phyloP scores from a whole-genome alignment of 306 rosid genomes.

The Prunus mira region DNA sequence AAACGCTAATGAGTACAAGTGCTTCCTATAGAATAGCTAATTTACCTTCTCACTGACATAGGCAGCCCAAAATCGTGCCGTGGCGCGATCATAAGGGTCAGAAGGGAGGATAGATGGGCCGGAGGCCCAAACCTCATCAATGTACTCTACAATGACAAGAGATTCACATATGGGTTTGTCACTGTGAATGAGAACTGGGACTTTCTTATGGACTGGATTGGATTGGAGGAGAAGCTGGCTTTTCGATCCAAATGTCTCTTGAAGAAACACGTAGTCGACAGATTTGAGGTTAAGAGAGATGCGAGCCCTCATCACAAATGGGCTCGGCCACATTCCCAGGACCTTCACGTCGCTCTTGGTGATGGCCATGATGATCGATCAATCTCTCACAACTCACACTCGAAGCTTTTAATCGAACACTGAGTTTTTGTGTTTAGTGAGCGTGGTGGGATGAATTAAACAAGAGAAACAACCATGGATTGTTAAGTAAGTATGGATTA shows the following conservation, averaged over 20 bases:
- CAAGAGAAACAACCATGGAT: background rate
- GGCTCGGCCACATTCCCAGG: conserved; percentile 56
- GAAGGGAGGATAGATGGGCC: conserved; percentile 48
- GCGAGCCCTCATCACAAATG: conserved; percentile 37
- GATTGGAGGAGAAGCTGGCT: conserved; percentile 51
- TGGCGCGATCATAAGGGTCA: conserved; percentile 49
- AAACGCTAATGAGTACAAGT: background rate
- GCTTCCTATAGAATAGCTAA: background rate
- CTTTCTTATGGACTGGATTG: conserved; percentile 54
- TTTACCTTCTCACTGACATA: conserved; percentile 51
- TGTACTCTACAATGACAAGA: conserved; percentile 47
- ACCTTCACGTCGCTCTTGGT: conserved; percentile 40
- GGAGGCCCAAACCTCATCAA: conserved; percentile 49
- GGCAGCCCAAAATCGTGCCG: conserved; percentile 50
- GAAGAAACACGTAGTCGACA: conserved; percentile 32
- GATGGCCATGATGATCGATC: conserved; percentile 16
- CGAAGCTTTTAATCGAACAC: background rate
- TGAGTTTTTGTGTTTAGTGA: background rate
- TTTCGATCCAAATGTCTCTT: conserved; percentile 33
- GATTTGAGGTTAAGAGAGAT: conserved; percentile 50
- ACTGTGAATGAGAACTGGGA: conserved; percentile 50
- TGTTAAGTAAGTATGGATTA: background rate
- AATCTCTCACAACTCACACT: background rate
- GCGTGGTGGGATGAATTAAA: background rate
- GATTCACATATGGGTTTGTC: conserved; percentile 56